phyloP scores from a whole-genome alignment of 129 eudicot genomes.

The Pseudognaphalium luteoalbum region DNA sequence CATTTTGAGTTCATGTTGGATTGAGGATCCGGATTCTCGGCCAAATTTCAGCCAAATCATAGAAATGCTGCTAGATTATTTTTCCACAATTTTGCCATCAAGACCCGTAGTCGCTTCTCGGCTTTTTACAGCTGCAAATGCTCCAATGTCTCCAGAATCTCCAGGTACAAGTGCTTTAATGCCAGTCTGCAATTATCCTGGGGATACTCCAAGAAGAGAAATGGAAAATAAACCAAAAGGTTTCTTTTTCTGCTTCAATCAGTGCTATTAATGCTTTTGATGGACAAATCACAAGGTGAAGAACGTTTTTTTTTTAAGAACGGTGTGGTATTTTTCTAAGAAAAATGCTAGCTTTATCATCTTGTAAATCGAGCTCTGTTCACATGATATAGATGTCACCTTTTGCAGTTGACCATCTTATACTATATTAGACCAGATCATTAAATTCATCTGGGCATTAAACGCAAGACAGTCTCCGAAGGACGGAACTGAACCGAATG shows the following conservation, averaged over 20 bases:
- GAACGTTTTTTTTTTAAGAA: constrained; percentile 34
- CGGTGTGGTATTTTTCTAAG: constrained; percentile 41
- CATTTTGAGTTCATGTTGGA: constrained; percentile 60
- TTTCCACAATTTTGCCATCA: constrained; percentile 42
- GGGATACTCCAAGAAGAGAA: constrained; percentile 42
- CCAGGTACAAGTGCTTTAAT: constrained; percentile 66
- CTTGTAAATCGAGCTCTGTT: constrained; percentile 34
- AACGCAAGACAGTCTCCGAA: neutral
- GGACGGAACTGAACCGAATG: neutral
- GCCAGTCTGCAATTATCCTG: constrained; percentile 43
- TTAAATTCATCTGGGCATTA: constrained; percentile 4
- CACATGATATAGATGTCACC: constrained; percentile 34
- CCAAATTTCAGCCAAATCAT: constrained; percentile 59
- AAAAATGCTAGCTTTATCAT: constrained; percentile 39
- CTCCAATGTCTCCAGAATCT: constrained; percentile 58
- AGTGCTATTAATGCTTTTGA: constrained; percentile 44
- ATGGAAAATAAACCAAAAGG: constrained; percentile 52
- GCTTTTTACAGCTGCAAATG: constrained; percentile 40
- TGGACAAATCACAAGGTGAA: constrained; percentile 34
- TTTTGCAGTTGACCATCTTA: constrained; percentile 24
- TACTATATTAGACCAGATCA: constrained; percentile 9
- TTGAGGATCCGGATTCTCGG: constrained; percentile 55
- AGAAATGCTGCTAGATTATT: constrained; percentile 53
- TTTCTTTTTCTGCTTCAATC: constrained; percentile 52
- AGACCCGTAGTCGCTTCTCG: constrained; percentile 46